Evolutionary conservation across 1,139 yeast genomes (phyloP), one percentile per base, ranked within the genome.

Genomic region (Diutina mesorugosa): DNA sequence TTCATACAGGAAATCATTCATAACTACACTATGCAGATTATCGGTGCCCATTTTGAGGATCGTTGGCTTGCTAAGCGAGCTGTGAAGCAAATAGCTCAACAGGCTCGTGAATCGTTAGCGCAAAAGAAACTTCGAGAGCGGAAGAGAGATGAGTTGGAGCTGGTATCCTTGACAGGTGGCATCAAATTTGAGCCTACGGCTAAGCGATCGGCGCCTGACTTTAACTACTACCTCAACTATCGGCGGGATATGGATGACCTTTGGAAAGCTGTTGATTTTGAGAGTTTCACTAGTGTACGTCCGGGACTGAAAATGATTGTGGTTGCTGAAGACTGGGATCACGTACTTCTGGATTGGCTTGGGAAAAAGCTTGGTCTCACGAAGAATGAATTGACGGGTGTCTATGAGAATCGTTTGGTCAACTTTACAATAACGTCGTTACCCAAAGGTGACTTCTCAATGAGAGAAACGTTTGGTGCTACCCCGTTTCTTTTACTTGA

Each of bases 1-100:
- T 84, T 87, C 62, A 62, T 87, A 54, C 74, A 78, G 47, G 91
- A 87, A 61, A 69, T 77, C 47, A 64, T 80, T 0, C 79, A 74
- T 60, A 67, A 79, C 45, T 66, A 72, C 2, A 64, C 73, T 0
- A 63, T 78, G 51, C 77, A 79, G 47, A 63, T 74, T 0, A 65
- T 70, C 50, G 84, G 88, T 0, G 74, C 69, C 18, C 47, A 61
- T 1, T 62, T 68, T 52, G 66, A 71, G 56, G 61, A 66, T 2
- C 60, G 59, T 10, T 14, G 16, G 29, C 57, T 75, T 35, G 72
- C 69, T 57, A 63, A 60, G 26, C 63, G 58, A n/a, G 59, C 65
- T 1, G 62, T 77, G 5, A 61, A 60, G 47, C 63, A 60, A 45
- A 48, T 79, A 28, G 61, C 61, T 5, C 29, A 58, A 5, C 59